phyloP scores from a whole-genome alignment of 2,329 filamentous ascomycete genomes.

The Plenodomus biglobosus region DNA sequence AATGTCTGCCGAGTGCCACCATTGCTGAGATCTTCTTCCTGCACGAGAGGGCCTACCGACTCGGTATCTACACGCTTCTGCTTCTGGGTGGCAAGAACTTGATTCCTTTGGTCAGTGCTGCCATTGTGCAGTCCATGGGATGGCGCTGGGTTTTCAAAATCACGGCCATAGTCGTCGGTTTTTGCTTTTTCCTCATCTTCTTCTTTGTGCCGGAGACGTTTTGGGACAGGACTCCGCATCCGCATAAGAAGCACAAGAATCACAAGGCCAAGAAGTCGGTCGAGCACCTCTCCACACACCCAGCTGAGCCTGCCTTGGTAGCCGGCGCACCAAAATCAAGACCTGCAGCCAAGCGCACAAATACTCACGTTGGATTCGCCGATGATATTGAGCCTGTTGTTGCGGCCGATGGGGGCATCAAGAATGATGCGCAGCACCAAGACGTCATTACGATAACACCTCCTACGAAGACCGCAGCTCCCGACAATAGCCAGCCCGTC shows the following conservation, averaged over 20 bases:
- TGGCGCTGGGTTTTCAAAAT: constrained; percentile 97
- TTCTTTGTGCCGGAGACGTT: constrained; percentile 94
- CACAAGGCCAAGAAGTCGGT: constrained; percentile 31
- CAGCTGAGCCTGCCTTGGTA: constrained; percentile 1
- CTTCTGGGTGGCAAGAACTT: constrained; percentile 90
- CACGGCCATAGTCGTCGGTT: constrained; percentile 75
- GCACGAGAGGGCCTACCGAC: constrained; percentile 87
- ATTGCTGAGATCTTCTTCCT: constrained; percentile 97
- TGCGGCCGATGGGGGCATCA: neutral
- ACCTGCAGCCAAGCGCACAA: constrained; percentile 12
- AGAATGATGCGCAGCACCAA: neutral
- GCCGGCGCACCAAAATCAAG: constrained; percentile 7
- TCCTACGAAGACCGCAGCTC: neutral
- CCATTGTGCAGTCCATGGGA: constrained; percentile 71
- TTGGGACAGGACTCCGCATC: constrained; percentile 79
- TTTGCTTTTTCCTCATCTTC: constrained; percentile 72
- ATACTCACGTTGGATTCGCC: constrained; percentile 57
- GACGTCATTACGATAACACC: neutral
- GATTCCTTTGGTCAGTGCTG: constrained; percentile 82
- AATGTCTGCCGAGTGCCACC: constrained; percentile 88
- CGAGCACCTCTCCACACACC: constrained; percentile 19
- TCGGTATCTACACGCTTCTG: constrained; percentile 90
- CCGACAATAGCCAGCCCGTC: neutral
- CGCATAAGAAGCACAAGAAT: constrained; percentile 43
- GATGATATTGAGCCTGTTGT: constrained; percentile 29